Evolutionary conservation across 2,329 filamentous ascomycete genomes (phyloP).

Genomic region (Verticillium longisporum): DNA sequence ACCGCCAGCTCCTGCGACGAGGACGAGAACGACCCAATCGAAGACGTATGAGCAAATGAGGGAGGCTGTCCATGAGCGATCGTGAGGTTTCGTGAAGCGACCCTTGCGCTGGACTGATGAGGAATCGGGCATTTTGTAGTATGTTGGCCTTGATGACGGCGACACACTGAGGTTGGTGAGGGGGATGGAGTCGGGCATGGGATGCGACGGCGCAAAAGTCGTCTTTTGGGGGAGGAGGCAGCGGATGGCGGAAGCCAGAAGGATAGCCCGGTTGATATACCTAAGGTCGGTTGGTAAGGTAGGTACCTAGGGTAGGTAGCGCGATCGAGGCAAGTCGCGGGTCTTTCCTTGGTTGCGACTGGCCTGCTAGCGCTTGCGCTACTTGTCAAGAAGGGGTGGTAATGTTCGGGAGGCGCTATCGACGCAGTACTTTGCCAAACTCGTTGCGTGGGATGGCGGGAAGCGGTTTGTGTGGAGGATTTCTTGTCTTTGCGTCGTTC

Average conservation of each 20-base stretch:
- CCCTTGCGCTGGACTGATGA: slow-evolving; percentile 5
- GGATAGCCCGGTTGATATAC: neutral
- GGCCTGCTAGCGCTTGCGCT: neutral
- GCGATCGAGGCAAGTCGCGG: too few relatives aligned
- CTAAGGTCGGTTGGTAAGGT: too few relatives aligned
- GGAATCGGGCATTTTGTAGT: slow-evolving; percentile 24
- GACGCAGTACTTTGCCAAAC: neutral
- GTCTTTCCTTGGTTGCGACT: too few relatives aligned
- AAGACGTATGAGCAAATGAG: slow-evolving; percentile 60
- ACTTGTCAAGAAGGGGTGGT: neutral
- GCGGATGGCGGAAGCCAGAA: neutral
- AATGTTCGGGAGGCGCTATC: neutral
- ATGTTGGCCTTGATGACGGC: slow-evolving; percentile 8
- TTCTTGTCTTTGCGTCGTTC: neutral
- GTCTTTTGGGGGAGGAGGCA: slow-evolving; percentile 1
- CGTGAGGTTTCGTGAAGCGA: slow-evolving; percentile 4
- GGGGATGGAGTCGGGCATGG: slow-evolving; percentile 13
- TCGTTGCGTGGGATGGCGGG: neutral
- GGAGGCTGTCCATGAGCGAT: slow-evolving; percentile 8
- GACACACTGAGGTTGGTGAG: slow-evolving; percentile 7
- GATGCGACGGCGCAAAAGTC: slow-evolving; percentile 5
- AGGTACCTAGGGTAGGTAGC: neutral
- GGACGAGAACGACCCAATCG: slow-evolving; percentile 66
- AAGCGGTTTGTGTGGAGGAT: neutral
- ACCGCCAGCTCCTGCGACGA: slow-evolving; percentile 48